A percentile compares a stretch with the other conserved stretches of the same genome.
Conservation (phyloP, 352 stramenopile species). For the Pythium insidiosum region DNA sequence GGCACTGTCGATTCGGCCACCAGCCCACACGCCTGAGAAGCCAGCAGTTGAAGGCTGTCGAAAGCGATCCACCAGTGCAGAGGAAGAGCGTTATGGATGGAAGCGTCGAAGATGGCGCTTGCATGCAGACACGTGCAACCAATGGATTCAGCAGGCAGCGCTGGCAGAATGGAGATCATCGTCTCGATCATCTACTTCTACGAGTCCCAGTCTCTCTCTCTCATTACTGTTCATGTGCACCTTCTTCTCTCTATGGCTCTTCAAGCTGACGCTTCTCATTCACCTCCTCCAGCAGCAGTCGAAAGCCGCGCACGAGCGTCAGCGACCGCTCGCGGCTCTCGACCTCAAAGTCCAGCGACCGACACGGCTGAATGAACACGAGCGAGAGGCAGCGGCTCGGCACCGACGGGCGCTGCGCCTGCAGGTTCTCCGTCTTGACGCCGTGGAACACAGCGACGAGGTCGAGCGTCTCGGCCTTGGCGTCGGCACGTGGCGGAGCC, state of each 20-base stretch:
- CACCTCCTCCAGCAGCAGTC: conserved; percentile 40
- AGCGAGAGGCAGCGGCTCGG: conserved; percentile 49
- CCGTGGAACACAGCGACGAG: conserved; percentile 40
- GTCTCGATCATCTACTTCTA: too few relatives aligned
- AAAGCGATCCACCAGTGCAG: too few relatives aligned
- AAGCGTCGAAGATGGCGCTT: too few relatives aligned
- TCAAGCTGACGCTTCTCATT: conserved; percentile 23
- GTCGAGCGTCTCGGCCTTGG: conserved; percentile 41
- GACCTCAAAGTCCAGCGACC: conserved; percentile 55
- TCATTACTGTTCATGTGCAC: neutral
- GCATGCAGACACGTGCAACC: too few relatives aligned
- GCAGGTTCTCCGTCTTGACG: conserved; percentile 38
- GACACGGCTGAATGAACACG: conserved; percentile 59
- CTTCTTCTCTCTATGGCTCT: conserved; percentile 4
- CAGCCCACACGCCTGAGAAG: too few relatives aligned
- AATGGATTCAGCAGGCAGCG: too few relatives aligned
- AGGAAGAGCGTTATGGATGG: too few relatives aligned
- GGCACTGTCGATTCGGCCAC: too few relatives aligned
- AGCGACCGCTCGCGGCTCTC: conserved; percentile 44
- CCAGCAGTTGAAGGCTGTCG: too few relatives aligned
- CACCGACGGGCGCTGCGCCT: conserved; percentile 22
- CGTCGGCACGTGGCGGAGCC: conserved; percentile 34
- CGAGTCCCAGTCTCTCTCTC: too few relatives aligned
- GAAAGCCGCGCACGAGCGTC: conserved; percentile 43
- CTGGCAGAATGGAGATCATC: too few relatives aligned